Base-by-base conservation (phyloP, 164 flowering plant genomes). In the Berberis thunbergii region DNA sequence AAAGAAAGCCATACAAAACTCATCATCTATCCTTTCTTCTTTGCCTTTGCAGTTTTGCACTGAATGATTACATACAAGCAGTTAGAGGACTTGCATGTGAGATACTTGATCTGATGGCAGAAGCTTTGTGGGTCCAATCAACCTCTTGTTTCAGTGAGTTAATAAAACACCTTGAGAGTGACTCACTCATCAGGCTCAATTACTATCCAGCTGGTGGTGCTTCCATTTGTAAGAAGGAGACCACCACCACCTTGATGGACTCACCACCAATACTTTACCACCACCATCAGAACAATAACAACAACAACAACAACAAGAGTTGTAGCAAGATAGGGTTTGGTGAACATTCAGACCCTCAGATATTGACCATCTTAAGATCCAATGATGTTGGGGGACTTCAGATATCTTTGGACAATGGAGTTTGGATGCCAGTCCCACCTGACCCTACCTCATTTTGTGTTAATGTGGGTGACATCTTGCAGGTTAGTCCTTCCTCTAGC, bases 341-440 rank as follows among this genome's bases (percentile, higher is more conserved):
- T 4, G 96, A 88, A 76, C 96, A 88, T 64, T 76, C 92, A 3
- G 96, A 88, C 77, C 96, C 96, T 71, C 90, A 85, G 73, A 81
- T 88, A 72, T 67, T 88, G 70, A 82, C 96, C 52, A 54, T 88
- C 59, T 54, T 88, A 49, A 26, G 87, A 64, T 86, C 96, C 65
- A 88, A 86, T 76, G 77, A 76, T n/a, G 88, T 81, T 3, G 74
- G 10, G 0, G 96, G 90, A 40, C 80, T 88, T 6, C 86, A 88
- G 49, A 84, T 88, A 8, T 70, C 44, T 4, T 50, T 78, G 57
- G 71, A 49, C 3, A 84, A 82, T 56, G 89, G 89, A 0, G 46
- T 69, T 10, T 88, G 92, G 96, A 71, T 84, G 49, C 77, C 88
- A 0, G 84, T 86, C 11, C 80, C 84, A 1, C 84, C 96, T 2